These are phyloP conservation scores for Tetracladium marchalianum DNA, from an alignment of 495 filamentous ascomycete species.

Conservation along the genomic window DNA sequence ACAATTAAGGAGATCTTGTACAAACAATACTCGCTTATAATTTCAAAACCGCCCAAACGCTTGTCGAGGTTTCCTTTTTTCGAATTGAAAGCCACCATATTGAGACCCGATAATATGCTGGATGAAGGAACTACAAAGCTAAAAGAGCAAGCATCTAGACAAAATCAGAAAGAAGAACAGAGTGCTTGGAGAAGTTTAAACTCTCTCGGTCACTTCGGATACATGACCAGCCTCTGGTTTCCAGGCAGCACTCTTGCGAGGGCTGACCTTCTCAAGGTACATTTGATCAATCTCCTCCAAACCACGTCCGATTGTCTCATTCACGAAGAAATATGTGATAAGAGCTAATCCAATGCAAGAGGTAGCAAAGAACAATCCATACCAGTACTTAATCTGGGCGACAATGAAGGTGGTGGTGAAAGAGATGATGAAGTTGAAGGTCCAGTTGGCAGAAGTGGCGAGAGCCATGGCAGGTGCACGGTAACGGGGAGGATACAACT, in stretches of 20 bases:
- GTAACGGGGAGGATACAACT: constrained; percentile 67
- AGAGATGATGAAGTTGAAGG: constrained; percentile 64
- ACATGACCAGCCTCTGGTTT: constrained; percentile 19
- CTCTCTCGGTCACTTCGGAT: no score
- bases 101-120: no score
- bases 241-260: constrained; percentile 58
- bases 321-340: constrained; percentile 71
- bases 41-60: no score
- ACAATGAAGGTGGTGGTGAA: constrained; percentile 80
- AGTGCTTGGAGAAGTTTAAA: no score
- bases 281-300: constrained; percentile 63
- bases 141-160: no score
- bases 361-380: constrained; percentile 75
- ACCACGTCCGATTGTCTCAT: constrained; percentile 45
- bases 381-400: constrained; percentile 62
- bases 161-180: no score
- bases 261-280: constrained; percentile 55
- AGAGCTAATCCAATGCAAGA: constrained; percentile 58
- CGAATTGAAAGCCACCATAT: no score
- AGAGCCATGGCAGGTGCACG: constrained; percentile 62
- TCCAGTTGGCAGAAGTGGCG: constrained; percentile 70
- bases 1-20: no score
- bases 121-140: no score
- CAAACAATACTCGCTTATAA: no score
- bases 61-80: no score